phyloP scores from a whole-genome alignment of 192 early-diverging fungal species.

The Physocladia obscura region DNA sequence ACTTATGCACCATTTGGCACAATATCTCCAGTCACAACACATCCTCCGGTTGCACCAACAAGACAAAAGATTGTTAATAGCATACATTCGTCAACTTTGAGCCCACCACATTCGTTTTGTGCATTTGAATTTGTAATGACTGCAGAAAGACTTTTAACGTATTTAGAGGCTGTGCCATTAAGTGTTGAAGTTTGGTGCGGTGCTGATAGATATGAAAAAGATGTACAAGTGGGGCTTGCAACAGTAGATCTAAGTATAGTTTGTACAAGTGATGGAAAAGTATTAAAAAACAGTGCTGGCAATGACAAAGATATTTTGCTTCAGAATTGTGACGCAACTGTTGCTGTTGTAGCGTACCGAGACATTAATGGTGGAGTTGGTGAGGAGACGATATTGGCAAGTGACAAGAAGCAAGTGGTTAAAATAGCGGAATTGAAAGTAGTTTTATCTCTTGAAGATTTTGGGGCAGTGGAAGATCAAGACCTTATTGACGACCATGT shows the following conservation, averaged over 20 bases:
- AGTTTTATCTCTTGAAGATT: slow-evolving; percentile 55
- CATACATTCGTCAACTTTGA: not conserved
- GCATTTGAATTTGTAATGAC: slow-evolving; percentile 60
- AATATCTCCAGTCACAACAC: slow-evolving; percentile 39
- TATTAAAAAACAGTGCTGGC: not conserved
- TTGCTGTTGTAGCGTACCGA: slow-evolving; percentile 4
- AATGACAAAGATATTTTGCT: not conserved
- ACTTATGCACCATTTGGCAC: slow-evolving; percentile 52
- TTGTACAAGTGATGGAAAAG: not conserved
- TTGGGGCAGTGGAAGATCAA: slow-evolving; percentile 45
- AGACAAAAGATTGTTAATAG: too few relatives aligned
- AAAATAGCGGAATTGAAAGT: slow-evolving; percentile 43
- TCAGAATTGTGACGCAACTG: slow-evolving; percentile 4
- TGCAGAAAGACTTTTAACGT: slow-evolving; percentile 35
- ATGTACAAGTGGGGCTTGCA: slow-evolving; percentile 39
- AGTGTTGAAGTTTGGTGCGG: slow-evolving; percentile 43
- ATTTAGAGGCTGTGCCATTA: slow-evolving; percentile 51
- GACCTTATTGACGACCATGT: slow-evolving; percentile 8
- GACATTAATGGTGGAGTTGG: not conserved
- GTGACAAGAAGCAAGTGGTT: not conserved
- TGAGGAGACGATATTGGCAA: slow-evolving; percentile 5
- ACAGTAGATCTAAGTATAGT: slow-evolving; percentile 36
- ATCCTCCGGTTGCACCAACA: slow-evolving; percentile 38
- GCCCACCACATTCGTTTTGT: slow-evolving; percentile 29
- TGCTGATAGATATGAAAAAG: slow-evolving; percentile 29